Percentiles rank a stretch among this genome's conserved stretches.
These are phyloP conservation scores for Taphrina betulina DNA, from an alignment of 1,139 yeast genomes.

Conservation along the genomic window DNA sequence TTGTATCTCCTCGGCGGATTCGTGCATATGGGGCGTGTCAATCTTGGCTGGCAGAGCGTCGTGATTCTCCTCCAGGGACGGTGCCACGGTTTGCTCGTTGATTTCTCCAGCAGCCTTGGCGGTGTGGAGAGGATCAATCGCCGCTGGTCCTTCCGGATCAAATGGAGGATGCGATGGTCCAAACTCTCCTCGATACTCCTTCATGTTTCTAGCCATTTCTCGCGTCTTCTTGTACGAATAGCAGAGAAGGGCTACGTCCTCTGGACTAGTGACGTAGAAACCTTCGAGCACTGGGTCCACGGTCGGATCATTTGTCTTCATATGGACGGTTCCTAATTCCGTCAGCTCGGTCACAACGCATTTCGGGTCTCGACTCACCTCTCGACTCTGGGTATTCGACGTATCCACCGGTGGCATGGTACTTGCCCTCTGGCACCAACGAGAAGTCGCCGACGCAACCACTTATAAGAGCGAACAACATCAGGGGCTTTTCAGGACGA, in stretches of 20 bases:
- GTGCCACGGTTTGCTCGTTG: slow-evolving; percentile 1
- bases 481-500: slow-evolving; percentile 1
- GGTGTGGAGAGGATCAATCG: slow-evolving; percentile 2
- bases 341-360: too few species aligned
- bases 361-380: too few species aligned
- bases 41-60: slow-evolving; percentile 4
- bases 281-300: not conserved
- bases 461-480: slow-evolving; percentile 1
- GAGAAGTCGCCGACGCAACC: slow-evolving; percentile 14
- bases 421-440: slow-evolving; percentile 15
- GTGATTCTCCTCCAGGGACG: not conserved
- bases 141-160: slow-evolving; percentile 3
- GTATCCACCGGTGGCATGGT: slow-evolving; percentile 8
- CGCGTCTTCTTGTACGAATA: slow-evolving; percentile 10
- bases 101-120: not conserved
- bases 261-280: slow-evolving; percentile 1
- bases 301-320: slow-evolving; percentile 2
- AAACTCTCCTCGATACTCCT: slow-evolving; percentile 6
- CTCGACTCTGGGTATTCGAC: slow-evolving; percentile 12
- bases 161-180: slow-evolving; percentile 11
- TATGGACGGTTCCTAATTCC: slow-evolving; percentile 14
- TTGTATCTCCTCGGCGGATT: not conserved
- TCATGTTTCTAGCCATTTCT: slow-evolving; percentile 4
- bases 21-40: slow-evolving; percentile 3
- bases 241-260: not conserved